Conservation (phyloP, 2,329 filamentous ascomycete species). For the Aureobasidium musti region DNA sequence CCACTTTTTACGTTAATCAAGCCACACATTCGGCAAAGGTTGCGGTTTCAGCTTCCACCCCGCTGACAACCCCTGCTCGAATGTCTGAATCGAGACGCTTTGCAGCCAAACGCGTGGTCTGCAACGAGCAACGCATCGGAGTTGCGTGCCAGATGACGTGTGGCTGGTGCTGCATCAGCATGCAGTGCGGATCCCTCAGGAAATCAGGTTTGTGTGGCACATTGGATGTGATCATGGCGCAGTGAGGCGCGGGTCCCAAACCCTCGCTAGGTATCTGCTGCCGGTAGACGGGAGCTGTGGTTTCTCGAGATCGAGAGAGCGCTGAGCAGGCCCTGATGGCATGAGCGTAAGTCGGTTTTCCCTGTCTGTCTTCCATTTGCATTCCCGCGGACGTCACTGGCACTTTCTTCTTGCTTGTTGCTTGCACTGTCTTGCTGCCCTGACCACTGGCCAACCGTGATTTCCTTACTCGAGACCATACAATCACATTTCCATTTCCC, state of each 20-base stretch:
- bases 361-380: background rate
- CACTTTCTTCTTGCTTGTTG: background rate
- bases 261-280: constrained; percentile 16
- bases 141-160: constrained; percentile 25
- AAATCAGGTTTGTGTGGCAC: constrained; percentile 29
- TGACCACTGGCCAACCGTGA: constrained; percentile 10
- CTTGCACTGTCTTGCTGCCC: constrained; percentile 20
- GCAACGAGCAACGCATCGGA: background rate
- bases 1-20: constrained; percentile 10
- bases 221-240: constrained; percentile 23
- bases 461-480: background rate
- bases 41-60: background rate
- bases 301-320: constrained; percentile 16
- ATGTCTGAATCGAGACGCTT: background rate
- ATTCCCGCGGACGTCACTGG: constrained; percentile 22
- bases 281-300: background rate
- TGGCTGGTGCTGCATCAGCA: constrained; percentile 25
- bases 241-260: background rate
- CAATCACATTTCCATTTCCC: background rate
- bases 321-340: background rate
- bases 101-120: constrained; percentile 21
- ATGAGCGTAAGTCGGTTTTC: constrained; percentile 4
- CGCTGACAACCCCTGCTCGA: background rate
- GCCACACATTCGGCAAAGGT: constrained; percentile 16
- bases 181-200: constrained; percentile 11